Evolutionary conservation across 352 stramenopile species (phyloP).

Genomic region (Thalassiosira gravida): DNA sequence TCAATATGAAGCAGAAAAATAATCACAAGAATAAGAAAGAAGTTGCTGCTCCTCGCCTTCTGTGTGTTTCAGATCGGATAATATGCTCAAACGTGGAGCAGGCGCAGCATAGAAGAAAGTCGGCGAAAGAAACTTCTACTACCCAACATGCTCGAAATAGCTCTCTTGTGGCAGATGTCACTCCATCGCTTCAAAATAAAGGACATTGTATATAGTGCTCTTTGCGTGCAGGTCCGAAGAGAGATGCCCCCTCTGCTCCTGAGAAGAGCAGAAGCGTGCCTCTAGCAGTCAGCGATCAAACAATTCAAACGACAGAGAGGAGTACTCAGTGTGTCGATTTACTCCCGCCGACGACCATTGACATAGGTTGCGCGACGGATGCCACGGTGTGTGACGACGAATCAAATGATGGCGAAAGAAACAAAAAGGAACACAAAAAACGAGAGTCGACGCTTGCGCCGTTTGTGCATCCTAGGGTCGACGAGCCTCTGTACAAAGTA

Average conservation of each 20-base stretch:
- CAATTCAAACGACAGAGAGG: background rate
- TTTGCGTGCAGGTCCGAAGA: background rate
- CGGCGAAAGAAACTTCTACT: background rate
- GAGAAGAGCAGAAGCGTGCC: background rate
- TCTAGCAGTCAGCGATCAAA: background rate
- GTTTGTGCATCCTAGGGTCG: background rate
- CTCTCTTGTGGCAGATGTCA: background rate
- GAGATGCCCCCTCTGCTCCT: background rate
- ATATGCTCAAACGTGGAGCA: background rate
- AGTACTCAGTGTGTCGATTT: background rate
- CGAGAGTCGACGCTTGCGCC: background rate
- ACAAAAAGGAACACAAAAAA: background rate
- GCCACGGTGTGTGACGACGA: background rate
- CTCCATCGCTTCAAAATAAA: background rate
- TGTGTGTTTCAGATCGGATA: background rate
- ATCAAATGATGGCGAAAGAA: background rate
- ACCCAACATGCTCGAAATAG: background rate
- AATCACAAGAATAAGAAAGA: background rate
- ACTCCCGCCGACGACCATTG: background rate
- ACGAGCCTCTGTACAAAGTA: constrained; percentile 23
- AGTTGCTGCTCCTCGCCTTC: background rate
- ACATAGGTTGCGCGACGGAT: background rate
- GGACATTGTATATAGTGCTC: background rate
- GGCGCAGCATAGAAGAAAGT: background rate
- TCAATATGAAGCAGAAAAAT: background rate